Conservation (phyloP, 352 stramenopile genomes). For the Phytophthora podocarpi region DNA sequence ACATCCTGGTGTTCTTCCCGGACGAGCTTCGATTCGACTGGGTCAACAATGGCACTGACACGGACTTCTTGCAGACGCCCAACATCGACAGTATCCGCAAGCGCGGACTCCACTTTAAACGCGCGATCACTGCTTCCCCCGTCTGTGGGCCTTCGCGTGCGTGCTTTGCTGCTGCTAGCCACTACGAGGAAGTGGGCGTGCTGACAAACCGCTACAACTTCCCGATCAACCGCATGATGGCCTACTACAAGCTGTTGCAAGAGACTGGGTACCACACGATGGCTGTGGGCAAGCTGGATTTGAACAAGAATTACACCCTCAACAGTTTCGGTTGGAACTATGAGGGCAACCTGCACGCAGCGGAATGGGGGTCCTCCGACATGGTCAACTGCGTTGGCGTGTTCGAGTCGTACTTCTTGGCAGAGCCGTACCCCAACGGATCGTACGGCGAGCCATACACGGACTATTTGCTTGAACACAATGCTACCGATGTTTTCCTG, state of each 20-base stretch:
- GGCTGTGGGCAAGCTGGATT: slow-evolving; percentile 38
- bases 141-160: slow-evolving; percentile 37
- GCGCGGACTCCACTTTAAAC: slow-evolving; percentile 37
- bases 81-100: slow-evolving; percentile 41
- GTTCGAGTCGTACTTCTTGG: slow-evolving; percentile 31
- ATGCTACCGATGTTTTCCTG: slow-evolving; percentile 30
- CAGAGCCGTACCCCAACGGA: slow-evolving; percentile 23
- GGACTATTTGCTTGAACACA: slow-evolving; percentile 34
- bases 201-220: slow-evolving; percentile 42
- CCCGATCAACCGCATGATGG: slow-evolving; percentile 36
- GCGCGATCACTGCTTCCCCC: slow-evolving; percentile 34
- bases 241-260: slow-evolving; percentile 40
- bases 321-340: slow-evolving; percentile 40
- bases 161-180: slow-evolving; percentile 34
- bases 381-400: slow-evolving; percentile 43
- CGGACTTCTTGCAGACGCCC: slow-evolving; percentile 39
- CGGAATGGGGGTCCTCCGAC: slow-evolving; percentile 35
- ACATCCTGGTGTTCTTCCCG: slow-evolving; percentile 45
- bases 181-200: slow-evolving; percentile 44
- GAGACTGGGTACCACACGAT: slow-evolving; percentile 42
- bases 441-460: slow-evolving; percentile 43
- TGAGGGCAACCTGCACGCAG: slow-evolving; percentile 27
- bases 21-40: slow-evolving; percentile 41
- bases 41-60: slow-evolving; percentile 38
- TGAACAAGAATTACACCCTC: slow-evolving; percentile 44